Percentiles rank a stretch among this genome's conserved stretches.
Evolutionary conservation across 176 grass and related monocot genomes (phyloP).

Genomic region (Avena atlantica): DNA sequence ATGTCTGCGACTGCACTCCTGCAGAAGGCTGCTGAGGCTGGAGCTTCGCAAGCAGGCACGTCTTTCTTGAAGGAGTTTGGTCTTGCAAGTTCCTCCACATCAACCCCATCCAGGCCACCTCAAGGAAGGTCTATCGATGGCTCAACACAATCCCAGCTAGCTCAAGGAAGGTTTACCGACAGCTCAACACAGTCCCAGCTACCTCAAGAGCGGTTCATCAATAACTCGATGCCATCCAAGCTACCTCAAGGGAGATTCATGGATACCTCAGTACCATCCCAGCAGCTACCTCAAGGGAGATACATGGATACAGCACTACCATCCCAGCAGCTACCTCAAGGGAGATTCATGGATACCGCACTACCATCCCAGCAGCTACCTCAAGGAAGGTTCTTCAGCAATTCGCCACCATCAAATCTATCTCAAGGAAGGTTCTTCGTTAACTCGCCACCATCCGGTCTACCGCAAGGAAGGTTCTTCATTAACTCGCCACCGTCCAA

Average conservation of each 20-base stretch:
- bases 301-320: not conserved
- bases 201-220: conserved; percentile 31
- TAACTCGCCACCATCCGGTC: not conserved
- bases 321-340: conserved; percentile 18
- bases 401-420: not conserved
- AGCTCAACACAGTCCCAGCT: not conserved
- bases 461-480: conserved; percentile 9
- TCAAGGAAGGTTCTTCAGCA: conserved; percentile 21
- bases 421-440: conserved; percentile 38
- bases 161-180: conserved; percentile 13
- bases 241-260: conserved; percentile 33
- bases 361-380: not conserved
- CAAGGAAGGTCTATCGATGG: conserved; percentile 30
- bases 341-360: not conserved
- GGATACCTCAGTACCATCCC: not conserved
- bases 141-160: not conserved
- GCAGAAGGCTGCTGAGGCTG: conserved; percentile 65
- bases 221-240: not conserved
- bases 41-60: conserved; percentile 50
- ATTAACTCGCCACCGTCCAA: not conserved
- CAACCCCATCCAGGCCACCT: conserved; percentile 38
- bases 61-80: conserved; percentile 63
- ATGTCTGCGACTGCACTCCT: conserved; percentile 62
- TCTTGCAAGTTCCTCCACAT: conserved; percentile 42
- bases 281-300: conserved; percentile 26